Base-by-base conservation (phyloP, 768 basidiomycete species). In the Amanita pallidorosea region DNA sequence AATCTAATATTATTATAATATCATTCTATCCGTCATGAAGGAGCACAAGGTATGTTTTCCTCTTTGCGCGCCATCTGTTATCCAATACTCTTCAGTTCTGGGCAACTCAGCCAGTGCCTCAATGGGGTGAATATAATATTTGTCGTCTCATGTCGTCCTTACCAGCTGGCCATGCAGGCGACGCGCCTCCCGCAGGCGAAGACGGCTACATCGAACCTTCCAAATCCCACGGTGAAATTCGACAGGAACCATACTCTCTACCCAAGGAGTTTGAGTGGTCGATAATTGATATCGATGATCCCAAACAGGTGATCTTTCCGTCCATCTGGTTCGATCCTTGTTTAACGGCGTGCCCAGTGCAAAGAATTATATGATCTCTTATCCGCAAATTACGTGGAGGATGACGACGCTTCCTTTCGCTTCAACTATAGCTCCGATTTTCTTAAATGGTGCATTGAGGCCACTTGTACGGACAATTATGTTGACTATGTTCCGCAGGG, bases 391-490 rank as follows among this genome's bases (percentile, higher is more conserved):
- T 99, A 98, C 58, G 93, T 99, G 41, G 96, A 99, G 64, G 96
- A 99, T 61, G 85, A 89, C 57, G 86, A 91, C 45, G 94, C 94
- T 5, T 76, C 87, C n/a, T 96, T 98, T 75, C 81, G 96, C 33
- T 97, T 99, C 74, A 83, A 89, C 62, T 99, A 99, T 60, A 88
- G 85, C 38, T 81, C 91, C 4, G 92, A 97, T 63, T 99, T 99
- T 65, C 71, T 99, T 27, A 71, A 82, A 63, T 99, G 96, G 96
- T 88, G 56, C 22, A 69, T 53, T 9, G 29, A 34, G n/a, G 43
- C 34, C 41, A 34, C 38, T 45, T 45, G 38, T 36, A 51, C 13
- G 33, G 15, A 47, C 45, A 17, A 37, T n/a, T 51, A 44, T 45
- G 15, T 33, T 35, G 37, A 53, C 29, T 35, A 8, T 17, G 22